Conservation (phyloP, 345 rosid species). For the Heritiera fomes region DNA sequence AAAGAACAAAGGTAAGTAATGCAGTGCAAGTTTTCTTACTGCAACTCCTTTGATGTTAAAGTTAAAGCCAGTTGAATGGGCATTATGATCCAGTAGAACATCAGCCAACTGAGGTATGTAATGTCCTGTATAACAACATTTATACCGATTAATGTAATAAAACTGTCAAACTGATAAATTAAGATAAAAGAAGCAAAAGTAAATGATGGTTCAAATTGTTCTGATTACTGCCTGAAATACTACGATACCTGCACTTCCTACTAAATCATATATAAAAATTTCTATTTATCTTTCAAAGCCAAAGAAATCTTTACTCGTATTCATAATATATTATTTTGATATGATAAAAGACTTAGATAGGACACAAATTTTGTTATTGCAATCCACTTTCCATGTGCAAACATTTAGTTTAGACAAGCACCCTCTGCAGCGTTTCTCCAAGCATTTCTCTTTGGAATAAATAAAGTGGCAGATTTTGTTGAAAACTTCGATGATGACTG, state of each 20-base stretch:
- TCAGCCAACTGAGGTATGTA: slow-evolving; percentile 92
- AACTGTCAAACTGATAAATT: background rate
- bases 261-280: too few relatives aligned
- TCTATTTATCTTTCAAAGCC: too few relatives aligned
- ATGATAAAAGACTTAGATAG: background rate
- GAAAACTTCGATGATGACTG: background rate
- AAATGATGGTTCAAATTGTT: background rate
- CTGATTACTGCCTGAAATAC: background rate
- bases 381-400: background rate
- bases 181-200: background rate
- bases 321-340: background rate
- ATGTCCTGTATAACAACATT: slow-evolving; percentile 57
- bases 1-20: slow-evolving; percentile 1
- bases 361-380: background rate
- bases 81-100: slow-evolving; percentile 68
- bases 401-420: background rate
- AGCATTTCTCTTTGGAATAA: background rate
- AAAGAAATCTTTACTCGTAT: too few relatives aligned
- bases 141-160: background rate
- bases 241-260: background rate
- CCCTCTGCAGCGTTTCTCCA: background rate
- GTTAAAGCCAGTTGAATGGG: slow-evolving; percentile 55
- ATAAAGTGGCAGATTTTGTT: background rate
- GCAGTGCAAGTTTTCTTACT: slow-evolving; percentile 49
- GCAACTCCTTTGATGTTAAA: slow-evolving; percentile 94